Conservation (phyloP, 139 green algal genomes). For the Volvox africanus region DNA sequence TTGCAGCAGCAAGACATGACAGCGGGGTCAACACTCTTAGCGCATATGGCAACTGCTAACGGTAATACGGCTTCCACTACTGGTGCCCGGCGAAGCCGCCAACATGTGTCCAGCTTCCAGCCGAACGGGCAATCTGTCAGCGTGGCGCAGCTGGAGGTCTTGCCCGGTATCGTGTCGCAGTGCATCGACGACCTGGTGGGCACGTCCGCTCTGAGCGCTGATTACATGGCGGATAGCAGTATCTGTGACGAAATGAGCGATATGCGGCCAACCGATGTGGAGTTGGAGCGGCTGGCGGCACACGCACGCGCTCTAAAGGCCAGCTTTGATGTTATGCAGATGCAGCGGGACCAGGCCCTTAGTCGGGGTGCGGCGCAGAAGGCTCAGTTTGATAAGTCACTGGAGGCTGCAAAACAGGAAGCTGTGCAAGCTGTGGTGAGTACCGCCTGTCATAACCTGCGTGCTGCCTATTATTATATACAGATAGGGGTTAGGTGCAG, state of each 20-base stretch:
- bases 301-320: slow-evolving; percentile 36
- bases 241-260: not conserved
- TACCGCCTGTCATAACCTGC: not conserved
- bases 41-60: not conserved
- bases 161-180: not conserved
- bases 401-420: slow-evolving; percentile 19
- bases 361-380: not conserved
- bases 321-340: slow-evolving; percentile 7
- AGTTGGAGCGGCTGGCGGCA: slow-evolving; percentile 24
- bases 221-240: not conserved
- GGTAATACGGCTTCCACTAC: not conserved
- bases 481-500: too few species aligned
- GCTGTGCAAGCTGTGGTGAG: not conserved
- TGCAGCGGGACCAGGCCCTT: slow-evolving; percentile 25
- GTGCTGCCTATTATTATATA: too few species aligned
- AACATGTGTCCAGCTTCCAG: not conserved
- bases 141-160: not conserved
- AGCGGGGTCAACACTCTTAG: not conserved
- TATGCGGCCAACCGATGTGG: too few species aligned
- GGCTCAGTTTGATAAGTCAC: slow-evolving; percentile 33
- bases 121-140: not conserved
- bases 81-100: not conserved
- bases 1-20: not conserved
- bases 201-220: not conserved
- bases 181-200: not conserved